Base-by-base conservation (phyloP, 768 basidiomycete species). In the Cubamyces sp. region DNA sequence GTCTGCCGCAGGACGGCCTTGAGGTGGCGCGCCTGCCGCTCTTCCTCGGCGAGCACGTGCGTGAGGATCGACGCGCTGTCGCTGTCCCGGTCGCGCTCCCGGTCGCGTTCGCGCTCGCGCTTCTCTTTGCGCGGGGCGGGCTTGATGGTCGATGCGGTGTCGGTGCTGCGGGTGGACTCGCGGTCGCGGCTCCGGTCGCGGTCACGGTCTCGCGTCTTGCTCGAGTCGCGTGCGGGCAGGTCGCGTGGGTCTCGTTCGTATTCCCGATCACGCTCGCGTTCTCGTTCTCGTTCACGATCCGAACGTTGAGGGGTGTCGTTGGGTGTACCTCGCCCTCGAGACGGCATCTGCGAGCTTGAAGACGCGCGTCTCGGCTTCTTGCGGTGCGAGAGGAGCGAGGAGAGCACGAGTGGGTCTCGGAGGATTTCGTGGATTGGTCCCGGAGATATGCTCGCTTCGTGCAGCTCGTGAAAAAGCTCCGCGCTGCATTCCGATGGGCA, bases 21-120 rank as follows among this genome's bases (percentile, higher is more conserved):
- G 62, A 87, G 77, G 58, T 81, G 79, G 57, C 78, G 77, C n/a
- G 78, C 77, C 66, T 85, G 83, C 56, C 80, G 79, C 70, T 87
- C 85, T 70, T 87, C 85, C 61, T 87, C 70, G 64, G 81, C 78
- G 26, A 81, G 74, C 26, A 81, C 76, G 14, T 83, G 66, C 21
- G 70, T 71, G 40, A 76, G 69, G 50, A 76, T 68, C 49, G 65
- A 70, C 49, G 66, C 46, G 23, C 66, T 63, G 58, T 73, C 72
- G 48, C 48, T 64, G 21, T 64, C 56, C 30, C 56, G 56, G 30
- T 57, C 62, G 46, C 57, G 56, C 14, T 59, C 57, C 37, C 66
- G 66, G 34, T 70, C 67, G 21, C 62, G 59, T 49, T 67, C 62
- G 41, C 66, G 69, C 3, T 67, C 62, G 46, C 66, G 69, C 3